Base-by-base conservation (phyloP, 2,329 filamentous ascomycete genomes). In the Chlorencoelia australis region DNA sequence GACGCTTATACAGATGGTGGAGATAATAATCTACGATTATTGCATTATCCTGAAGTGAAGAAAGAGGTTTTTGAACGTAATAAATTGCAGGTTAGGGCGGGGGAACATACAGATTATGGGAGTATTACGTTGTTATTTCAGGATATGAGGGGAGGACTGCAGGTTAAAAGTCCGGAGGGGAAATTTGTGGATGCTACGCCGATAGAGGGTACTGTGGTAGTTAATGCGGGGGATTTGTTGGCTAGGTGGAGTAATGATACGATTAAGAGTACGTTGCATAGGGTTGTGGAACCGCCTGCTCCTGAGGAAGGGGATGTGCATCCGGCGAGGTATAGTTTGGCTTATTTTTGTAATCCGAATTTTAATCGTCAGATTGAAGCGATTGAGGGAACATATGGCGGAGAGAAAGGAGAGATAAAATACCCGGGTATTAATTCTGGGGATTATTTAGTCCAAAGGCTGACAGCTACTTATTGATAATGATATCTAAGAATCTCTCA, bases 201-300 rank as follows among this genome's bases (percentile, higher is more conserved):
- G 0, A 89, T 94, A 41, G 67, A 76, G 22, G 79, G 77, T 37
- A 87, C 85, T 0, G 80, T 91, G 26, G 84, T 95, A 8, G 73
- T 94, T 46, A 95, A 95, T 53, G 87, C 87, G 0, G 88, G 87
- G 1, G 88, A 95, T 55, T 57, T 95, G 48, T 65, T 95, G 33
- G 80, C 84, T 1, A 69, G 87, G 35, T 94, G 87, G 88, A 85
- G 82, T 45, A 95, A 95, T 54, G 85, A 93, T 53, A 82, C 74
- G 4, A 94, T 95, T 62, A 87, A 82, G 63, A 89, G 82, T 55
- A 95, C 88, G 4, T 75, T 87, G 42, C 88, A 95, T 59, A 76
- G 87, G 8, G 88, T 95, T 1, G 83, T 95, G 4, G 83, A 94
- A 62, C 88, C 88, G 2, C 82, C 84, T 1, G 64, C 66, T 9